These are phyloP conservation scores for Populus hybrid DNA, from an alignment of 441 rosid genomes.

Conservation along the genomic window DNA sequence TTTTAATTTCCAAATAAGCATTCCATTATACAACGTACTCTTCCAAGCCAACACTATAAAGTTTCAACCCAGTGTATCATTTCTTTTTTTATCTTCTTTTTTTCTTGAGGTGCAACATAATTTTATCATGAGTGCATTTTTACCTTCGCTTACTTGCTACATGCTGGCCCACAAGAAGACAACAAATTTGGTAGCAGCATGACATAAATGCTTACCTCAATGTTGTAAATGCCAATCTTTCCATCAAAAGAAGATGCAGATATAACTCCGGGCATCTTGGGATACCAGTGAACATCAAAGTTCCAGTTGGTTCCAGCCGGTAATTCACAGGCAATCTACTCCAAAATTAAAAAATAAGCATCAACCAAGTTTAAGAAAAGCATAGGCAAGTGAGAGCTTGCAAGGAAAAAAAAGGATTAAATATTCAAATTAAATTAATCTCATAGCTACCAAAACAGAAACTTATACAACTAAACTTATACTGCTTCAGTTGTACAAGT, in stretches of 20 bases:
- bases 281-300: slow-evolving; percentile 99
- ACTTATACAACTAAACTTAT: no score
- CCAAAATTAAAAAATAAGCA: slow-evolving; percentile 6
- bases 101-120: not conserved
- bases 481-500: no score
- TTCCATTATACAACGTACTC: not conserved
- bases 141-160: not conserved
- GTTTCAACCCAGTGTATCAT: not conserved
- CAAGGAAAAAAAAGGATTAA: not conserved
- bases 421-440: not conserved
- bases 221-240: slow-evolving; percentile 87
- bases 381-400: not conserved
- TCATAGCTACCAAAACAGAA: not conserved
- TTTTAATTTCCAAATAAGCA: not conserved
- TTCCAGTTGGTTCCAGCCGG: slow-evolving; percentile 98
- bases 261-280: slow-evolving; percentile 93
- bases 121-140: not conserved
- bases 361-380: slow-evolving; percentile 16
- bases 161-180: no score
- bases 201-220: slow-evolving; percentile 57
- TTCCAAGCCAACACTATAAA: not conserved
- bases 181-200: not conserved
- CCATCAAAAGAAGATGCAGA: slow-evolving; percentile 99
- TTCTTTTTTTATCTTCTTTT: not conserved
- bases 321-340: slow-evolving; percentile 86